Conservation (phyloP, 73 alveolate genomes). For the Breviolum minutum region DNA sequence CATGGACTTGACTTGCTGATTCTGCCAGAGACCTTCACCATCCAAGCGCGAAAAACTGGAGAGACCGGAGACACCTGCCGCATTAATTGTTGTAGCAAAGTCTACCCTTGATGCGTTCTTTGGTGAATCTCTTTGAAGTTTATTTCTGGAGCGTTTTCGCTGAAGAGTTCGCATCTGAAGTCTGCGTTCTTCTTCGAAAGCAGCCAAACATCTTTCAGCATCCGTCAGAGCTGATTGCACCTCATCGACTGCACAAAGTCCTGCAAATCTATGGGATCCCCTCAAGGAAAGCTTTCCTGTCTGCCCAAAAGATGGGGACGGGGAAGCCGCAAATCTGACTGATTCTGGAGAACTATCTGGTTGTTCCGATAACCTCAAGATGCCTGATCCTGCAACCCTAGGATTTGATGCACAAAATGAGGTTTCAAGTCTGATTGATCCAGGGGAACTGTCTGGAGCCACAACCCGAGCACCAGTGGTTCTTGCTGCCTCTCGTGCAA, state of each 20-base stretch:
- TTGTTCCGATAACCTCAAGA: neutral
- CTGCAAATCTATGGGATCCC: neutral
- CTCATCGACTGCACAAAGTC: neutral
- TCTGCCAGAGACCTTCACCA: slow-evolving; percentile 33
- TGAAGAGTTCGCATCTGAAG: slow-evolving; percentile 8
- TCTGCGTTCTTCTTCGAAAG: slow-evolving; percentile 34
- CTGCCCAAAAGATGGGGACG: neutral
- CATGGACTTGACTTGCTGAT: neutral
- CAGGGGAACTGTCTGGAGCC: too few species aligned
- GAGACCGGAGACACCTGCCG: neutral
- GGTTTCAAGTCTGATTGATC: too few species aligned
- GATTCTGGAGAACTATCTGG: slow-evolving; percentile 51
- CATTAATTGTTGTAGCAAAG: neutral
- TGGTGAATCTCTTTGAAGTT: neutral
- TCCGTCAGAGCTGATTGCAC: slow-evolving; percentile 35
- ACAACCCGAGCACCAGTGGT: too few species aligned
- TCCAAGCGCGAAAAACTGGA: slow-evolving; percentile 9
- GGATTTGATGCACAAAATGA: neutral
- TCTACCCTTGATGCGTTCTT: neutral
- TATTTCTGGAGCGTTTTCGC: slow-evolving; percentile 11
- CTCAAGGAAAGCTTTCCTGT: slow-evolving; percentile 15
- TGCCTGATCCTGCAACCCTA: neutral
- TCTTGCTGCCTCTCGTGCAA: neutral
- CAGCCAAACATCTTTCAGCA: slow-evolving; percentile 33
- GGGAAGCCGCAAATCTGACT: neutral